Evolutionary conservation across 148 eudicot genomes (phyloP), one percentile per base, ranked within the genome.

Genomic region (Suaeda aralocaspica): DNA sequence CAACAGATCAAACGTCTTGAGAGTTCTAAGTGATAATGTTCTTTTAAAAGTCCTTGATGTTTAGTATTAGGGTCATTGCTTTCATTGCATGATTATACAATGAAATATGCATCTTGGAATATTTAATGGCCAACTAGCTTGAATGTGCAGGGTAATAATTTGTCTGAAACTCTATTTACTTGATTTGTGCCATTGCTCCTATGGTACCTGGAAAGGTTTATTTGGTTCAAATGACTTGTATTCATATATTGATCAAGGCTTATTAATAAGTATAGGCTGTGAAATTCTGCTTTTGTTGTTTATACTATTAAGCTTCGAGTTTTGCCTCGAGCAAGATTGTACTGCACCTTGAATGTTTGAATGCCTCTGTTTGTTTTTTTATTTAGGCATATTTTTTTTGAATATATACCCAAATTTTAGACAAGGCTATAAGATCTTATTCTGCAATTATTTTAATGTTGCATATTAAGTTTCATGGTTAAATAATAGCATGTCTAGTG

Each of bases 1-100:
- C 88, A 79, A 39, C 85, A 83, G 67, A 94, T 94, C 86, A 94
- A 94, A 80, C 83, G 70, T 62, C 98, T 90, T 39, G 76, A 92
- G 90, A 67, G 60, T 48, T 60, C 46, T 18, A 48, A 64, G 6
- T 72, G 28, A 72, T 72, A 48, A 34, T 34, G 16, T 19, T 39
- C 28, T 12, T 19, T 62, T 36, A 36, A 5, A 28, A 31, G 21
- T 6, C 7, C 39, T 36, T 62, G 48, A 62, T 62, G 66, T 39
- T 60, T 39, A 33, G 44, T 42, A 14, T 60, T 60, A 33, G 36
- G 16, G 12, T 60, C 44, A 33, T 9, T 60, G 64, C 5, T 36
- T 15, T 24, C 45, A 21, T 28, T 34, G 31, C 59, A 34, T 33
- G 3, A 6, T 68, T 26, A 21, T 16, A 41, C 31, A 22, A 53